Conservation (phyloP, 306 rosid genomes). For the Castanospermum australe region DNA sequence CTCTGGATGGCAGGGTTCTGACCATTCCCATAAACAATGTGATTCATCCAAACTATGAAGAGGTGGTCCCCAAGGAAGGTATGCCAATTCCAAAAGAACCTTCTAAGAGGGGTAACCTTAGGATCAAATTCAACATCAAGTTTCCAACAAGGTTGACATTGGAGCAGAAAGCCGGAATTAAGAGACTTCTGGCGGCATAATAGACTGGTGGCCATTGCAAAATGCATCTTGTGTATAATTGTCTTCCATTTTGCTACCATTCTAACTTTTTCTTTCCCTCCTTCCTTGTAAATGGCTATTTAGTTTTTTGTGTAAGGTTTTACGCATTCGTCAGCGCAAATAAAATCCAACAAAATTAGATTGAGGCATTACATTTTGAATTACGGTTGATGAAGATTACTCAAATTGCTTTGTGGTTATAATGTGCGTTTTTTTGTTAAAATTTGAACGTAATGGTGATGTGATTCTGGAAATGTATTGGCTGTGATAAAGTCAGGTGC, state of each 20-base stretch:
- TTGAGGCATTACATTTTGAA: neutral
- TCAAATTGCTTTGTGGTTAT: neutral
- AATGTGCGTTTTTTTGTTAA: neutral
- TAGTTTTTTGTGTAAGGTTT: conserved; percentile 18
- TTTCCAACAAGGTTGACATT: conserved; percentile 52
- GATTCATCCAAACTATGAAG: conserved; percentile 63
- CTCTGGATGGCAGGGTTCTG: conserved; percentile 75
- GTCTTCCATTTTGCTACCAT: neutral
- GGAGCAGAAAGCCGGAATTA: conserved; percentile 54
- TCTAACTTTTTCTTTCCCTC: neutral
- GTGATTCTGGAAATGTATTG: neutral
- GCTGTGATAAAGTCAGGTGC: neutral
- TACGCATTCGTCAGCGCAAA: neutral
- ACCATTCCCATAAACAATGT: conserved; percentile 54
- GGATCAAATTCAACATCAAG: conserved; percentile 69
- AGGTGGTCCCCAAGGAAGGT: conserved; percentile 72
- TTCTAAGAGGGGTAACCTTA: conserved; percentile 69
- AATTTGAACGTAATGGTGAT: no score
- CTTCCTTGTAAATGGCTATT: conserved; percentile 23
- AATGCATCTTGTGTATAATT: conserved; percentile 28
- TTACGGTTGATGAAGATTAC: neutral
- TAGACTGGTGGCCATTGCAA: neutral
- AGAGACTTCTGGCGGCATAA: conserved; percentile 45
- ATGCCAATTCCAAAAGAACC: conserved; percentile 90
- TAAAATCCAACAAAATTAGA: conserved; percentile 2